Conservation (phyloP, 805 yeast genomes). For the Spathaspora boniae region DNA sequence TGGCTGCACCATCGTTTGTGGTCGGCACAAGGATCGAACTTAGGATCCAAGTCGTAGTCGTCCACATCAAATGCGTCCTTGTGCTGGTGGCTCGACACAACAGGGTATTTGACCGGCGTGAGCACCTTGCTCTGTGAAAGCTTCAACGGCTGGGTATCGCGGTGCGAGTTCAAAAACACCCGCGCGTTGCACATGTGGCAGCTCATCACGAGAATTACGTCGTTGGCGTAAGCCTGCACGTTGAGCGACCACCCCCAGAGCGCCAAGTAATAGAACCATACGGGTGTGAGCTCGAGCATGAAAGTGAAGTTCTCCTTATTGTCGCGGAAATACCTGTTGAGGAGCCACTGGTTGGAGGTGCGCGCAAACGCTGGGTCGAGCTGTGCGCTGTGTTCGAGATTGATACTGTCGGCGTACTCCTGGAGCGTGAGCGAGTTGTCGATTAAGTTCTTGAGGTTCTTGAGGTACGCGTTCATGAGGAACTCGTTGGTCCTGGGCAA, state of each 20-base stretch:
- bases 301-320: constrained; percentile 32
- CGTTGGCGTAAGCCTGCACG: constrained; percentile 25
- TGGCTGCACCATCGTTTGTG: constrained; percentile 39
- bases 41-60: constrained; percentile 7
- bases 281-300: constrained; percentile 23
- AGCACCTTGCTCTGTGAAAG: constrained; percentile 7
- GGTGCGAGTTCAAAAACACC: constrained; percentile 24
- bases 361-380: constrained; percentile 4
- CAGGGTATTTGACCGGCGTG: constrained; percentile 30
- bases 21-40: constrained; percentile 20
- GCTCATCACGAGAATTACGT: constrained; percentile 27
- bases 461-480: constrained; percentile 26
- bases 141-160: constrained; percentile 15
- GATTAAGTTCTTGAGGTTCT: constrained; percentile 23
- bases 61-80: constrained; percentile 5
- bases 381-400: not conserved
- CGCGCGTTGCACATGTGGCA: constrained; percentile 37
- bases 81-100: constrained; percentile 7
- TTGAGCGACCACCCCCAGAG: constrained; percentile 36
- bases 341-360: constrained; percentile 31
- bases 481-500: constrained; percentile 26
- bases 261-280: constrained; percentile 34
- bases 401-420: constrained; percentile 11
- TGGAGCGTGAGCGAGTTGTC: constrained; percentile 20
- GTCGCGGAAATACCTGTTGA: constrained; percentile 27